Percentiles rank a stretch among this genome's conserved stretches.
phyloP scores from a whole-genome alignment of 2,329 filamentous ascomycete genomes.

The Claviceps sp. region DNA sequence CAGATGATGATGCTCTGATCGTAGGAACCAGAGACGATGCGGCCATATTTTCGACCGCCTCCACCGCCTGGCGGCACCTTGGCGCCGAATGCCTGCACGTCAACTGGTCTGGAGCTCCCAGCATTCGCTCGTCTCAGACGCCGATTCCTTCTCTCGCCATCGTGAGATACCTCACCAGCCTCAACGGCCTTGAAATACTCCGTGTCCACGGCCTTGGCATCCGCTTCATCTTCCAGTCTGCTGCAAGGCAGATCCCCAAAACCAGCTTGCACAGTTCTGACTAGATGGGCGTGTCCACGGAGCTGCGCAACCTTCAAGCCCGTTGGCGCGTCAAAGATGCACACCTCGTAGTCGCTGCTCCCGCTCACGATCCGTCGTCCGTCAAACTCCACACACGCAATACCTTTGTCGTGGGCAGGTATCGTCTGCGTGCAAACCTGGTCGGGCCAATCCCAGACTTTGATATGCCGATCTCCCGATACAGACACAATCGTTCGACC shows the following conservation, averaged over 20 bases:
- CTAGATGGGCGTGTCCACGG: constrained; percentile 67
- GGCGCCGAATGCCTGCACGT: constrained; percentile 69
- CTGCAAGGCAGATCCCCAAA: constrained; percentile 82
- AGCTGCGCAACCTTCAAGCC: constrained; percentile 83
- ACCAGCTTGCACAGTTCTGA: constrained; percentile 87
- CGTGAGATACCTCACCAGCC: constrained; percentile 31
- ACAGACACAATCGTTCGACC: constrained; percentile 83
- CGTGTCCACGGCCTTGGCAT: constrained; percentile 60
- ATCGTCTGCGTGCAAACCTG: constrained; percentile 66
- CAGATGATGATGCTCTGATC: constrained; percentile 94
- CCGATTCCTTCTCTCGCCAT: constrained; percentile 18
- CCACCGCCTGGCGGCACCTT: constrained; percentile 85
- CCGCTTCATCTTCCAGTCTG: constrained; percentile 56
- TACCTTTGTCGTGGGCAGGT: constrained; percentile 82
- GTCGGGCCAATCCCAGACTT: constrained; percentile 83
- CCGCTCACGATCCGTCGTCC: constrained; percentile 87
- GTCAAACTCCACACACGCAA: constrained; percentile 95
- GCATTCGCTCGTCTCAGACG: constrained; percentile 43
- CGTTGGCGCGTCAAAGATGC: constrained; percentile 80
- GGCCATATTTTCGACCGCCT: constrained; percentile 74
- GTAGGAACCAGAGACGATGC: constrained; percentile 96
- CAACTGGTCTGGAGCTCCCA: constrained; percentile 60
- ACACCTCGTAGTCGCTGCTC: constrained; percentile 90
- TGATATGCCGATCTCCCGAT: constrained; percentile 85
- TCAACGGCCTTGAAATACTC: constrained; percentile 53